These are phyloP conservation scores for Mycosphaerella sp. DNA, from an alignment of 2,329 filamentous ascomycete genomes.

Conservation along the genomic window DNA sequence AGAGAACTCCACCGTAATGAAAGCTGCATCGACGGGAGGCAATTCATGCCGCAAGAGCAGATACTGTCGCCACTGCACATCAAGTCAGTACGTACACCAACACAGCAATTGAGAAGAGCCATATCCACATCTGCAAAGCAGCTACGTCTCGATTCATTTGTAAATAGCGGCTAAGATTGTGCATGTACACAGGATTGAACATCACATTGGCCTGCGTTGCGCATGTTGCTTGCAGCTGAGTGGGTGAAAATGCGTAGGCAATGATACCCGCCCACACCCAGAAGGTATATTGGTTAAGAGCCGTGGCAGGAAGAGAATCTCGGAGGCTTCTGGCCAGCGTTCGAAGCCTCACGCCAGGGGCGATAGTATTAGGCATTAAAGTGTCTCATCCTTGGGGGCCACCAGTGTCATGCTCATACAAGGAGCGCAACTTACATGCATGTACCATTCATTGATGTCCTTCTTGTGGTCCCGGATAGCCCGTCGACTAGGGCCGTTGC, in stretches of 20 bases:
- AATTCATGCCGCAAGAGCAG: too few relatives aligned
- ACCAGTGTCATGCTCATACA: background rate
- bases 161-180: conserved; percentile 32
- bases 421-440: background rate
- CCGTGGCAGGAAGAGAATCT: conserved; percentile 33
- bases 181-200: conserved; percentile 27
- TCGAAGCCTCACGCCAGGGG: conserved; percentile 19
- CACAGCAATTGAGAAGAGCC: too few relatives aligned
- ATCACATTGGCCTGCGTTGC: conserved; percentile 31
- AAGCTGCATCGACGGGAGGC: too few relatives aligned
- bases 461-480: background rate
- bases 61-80: too few relatives aligned
- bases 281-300: conserved; percentile 39
- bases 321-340: conserved; percentile 34
- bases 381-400: background rate
- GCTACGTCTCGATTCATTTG: conserved; percentile 14
- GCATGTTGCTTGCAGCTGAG: conserved; percentile 30
- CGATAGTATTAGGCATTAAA: background rate
- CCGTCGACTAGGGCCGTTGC: background rate
- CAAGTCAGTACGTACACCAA: too few relatives aligned
- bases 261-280: conserved; percentile 35
- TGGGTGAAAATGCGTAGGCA: conserved; percentile 38
- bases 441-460: background rate
- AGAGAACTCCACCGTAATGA: background rate
- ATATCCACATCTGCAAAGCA: background rate